Evolutionary conservation across 1,284 basidiomycete species (phyloP).

Genomic region (Trichosporon sp.): DNA sequence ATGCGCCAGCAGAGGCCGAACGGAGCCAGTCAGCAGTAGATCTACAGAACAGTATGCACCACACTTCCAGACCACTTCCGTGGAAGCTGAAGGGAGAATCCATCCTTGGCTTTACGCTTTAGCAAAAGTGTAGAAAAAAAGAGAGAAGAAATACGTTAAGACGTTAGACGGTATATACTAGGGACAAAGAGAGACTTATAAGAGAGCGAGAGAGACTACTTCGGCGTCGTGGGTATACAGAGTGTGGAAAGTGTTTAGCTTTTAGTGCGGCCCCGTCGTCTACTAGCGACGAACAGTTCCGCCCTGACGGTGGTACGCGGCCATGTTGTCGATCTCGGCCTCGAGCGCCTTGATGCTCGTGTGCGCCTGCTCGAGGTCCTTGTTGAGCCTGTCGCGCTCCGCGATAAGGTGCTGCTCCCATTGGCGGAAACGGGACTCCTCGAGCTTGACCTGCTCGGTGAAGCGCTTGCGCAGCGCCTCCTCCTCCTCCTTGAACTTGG

Average conservation of each 20-base stretch:
- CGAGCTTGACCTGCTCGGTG: slow-evolving; percentile 99
- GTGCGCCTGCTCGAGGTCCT: slow-evolving; percentile 84
- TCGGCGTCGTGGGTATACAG: background rate
- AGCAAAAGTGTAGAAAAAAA: too few relatives aligned
- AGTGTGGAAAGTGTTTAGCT: too few relatives aligned
- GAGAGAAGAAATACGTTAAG: background rate
- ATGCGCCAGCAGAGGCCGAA: background rate
- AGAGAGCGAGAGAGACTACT: background rate
- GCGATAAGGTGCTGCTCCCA: slow-evolving; percentile 99
- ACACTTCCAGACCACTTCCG: too few relatives aligned
- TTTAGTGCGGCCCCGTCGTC: too few relatives aligned
- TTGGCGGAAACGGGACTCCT: slow-evolving; percentile 95
- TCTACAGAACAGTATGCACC: too few relatives aligned
- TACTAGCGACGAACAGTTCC: slow-evolving; percentile 40
- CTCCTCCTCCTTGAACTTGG: slow-evolving; percentile 99
- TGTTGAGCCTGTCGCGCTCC: slow-evolving; percentile 94
- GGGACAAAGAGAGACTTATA: background rate
- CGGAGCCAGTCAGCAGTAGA: too few relatives aligned
- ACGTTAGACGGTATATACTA: background rate
- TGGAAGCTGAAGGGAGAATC: background rate
- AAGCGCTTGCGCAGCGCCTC: slow-evolving; percentile 93
- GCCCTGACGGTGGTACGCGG: slow-evolving; percentile 64
- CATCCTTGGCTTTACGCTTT: background rate
- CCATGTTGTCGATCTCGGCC: slow-evolving; percentile 79
- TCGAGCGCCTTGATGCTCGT: slow-evolving; percentile 86